Conservation (phyloP, 192 early-diverging fungal species). For the Rhizophagus clarus region DNA sequence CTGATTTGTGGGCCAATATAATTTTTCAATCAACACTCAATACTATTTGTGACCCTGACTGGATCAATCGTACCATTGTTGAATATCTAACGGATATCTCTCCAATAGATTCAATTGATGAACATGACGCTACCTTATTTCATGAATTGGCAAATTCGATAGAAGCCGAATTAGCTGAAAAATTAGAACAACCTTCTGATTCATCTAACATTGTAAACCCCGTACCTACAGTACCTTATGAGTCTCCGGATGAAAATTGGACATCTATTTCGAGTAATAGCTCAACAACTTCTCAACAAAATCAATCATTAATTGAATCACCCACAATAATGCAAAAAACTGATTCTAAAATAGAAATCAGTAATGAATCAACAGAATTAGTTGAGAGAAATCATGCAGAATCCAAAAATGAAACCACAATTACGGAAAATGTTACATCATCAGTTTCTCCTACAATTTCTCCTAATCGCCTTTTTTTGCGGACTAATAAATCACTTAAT, state of each 20-base stretch:
- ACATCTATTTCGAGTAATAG: not conserved
- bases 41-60: conserved; percentile 54
- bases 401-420: not conserved
- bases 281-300: not conserved
- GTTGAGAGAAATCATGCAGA: not conserved
- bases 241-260: not conserved
- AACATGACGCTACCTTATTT: conserved; percentile 13
- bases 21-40: conserved; percentile 49
- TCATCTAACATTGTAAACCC: not conserved
- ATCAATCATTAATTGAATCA: not conserved
- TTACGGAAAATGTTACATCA: not conserved
- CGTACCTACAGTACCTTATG: not conserved
- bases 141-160: conserved; percentile 23
- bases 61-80: conserved; percentile 53
- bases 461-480: not conserved
- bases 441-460: not conserved
- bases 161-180: conserved; percentile 21
- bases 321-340: not conserved
- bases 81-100: conserved; percentile 41
- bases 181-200: conserved; percentile 13
- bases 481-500: not conserved
- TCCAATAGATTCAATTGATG: conserved; percentile 1
- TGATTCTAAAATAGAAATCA: conserved; percentile 8
- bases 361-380: not conserved
- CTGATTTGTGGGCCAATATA: conserved; percentile 52